Base-by-base conservation (phyloP, 495 filamentous ascomycete species). In the Penicillium flavigenum region DNA sequence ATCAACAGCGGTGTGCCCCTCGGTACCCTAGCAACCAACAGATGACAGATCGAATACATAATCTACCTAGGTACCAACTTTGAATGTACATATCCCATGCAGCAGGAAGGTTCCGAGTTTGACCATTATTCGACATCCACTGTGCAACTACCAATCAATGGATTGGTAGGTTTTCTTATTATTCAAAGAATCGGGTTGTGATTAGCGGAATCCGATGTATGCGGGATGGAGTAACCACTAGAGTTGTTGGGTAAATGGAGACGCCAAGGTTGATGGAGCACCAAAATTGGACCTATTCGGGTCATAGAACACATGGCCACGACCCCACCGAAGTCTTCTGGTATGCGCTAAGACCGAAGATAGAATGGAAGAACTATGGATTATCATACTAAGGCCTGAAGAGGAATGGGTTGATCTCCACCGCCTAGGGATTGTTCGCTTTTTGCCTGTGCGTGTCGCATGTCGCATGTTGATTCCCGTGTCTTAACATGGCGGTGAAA, bases 1-100 rank as follows among this genome's bases (percentile, higher is more conserved):
- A 45, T 36, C 43, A 59, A 51, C 47, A 61, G 64, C 64, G 64
- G 64, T 67, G 46, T 48, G 46, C 54, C 60, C 49, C 59, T n/a
- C 6, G 57, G 63, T 68, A 59, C 63, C 66, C 66, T 58, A 64
- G 64, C 66, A 69, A 69, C 64, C 59, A 60, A 46, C 44, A 46
- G 16, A 57, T 46, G 61, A 67, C 48, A 67, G 61, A 66, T 69
- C 64, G 46, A 51, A 62, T 64, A 52, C 57, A 56, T 39, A 46
- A 27, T 32, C 19, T 24, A 48, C 22, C 22, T 24, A 24, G 22
- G 22, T 24, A 24, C 31, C 31, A 34, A 7, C 16, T n/a, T 38
- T 2, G 5, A 16, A 16, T n/a, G 5, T 39, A 39, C 36, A 39
- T 39, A 47, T 47, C 39, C 46, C 47, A 32, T 34, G 29, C 27